A percentile compares a stretch with the other conserved stretches of the same genome.
Evolutionary conservation across 345 rosid genomes (phyloP).

Genomic region (Kandelia obovata): DNA sequence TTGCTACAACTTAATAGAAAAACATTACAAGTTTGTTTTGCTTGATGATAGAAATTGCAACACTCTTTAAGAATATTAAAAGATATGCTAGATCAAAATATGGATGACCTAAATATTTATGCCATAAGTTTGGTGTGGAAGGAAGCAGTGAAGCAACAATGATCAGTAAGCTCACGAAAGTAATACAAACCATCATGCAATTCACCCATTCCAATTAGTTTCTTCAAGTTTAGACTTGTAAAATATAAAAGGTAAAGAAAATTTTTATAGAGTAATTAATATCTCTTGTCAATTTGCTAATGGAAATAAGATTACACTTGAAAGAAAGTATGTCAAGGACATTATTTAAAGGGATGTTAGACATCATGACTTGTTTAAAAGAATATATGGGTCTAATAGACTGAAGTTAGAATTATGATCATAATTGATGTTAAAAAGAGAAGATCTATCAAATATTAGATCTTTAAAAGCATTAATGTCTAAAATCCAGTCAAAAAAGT

Average conservation of each 20-base stretch:
- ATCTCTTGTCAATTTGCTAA: background rate
- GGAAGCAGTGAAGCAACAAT: too few species aligned
- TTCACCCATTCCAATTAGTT: conserved; percentile 5
- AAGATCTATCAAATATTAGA: too few species aligned
- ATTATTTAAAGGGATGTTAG: background rate
- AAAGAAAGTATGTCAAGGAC: background rate
- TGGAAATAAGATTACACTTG: background rate
- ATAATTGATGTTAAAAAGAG: too few species aligned
- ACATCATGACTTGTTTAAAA: background rate
- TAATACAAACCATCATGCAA: conserved; percentile 11
- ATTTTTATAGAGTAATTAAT: background rate
- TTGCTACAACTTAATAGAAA: too few species aligned
- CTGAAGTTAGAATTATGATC: too few species aligned
- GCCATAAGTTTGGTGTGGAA: background rate
- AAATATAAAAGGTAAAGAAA: conserved; percentile 2
- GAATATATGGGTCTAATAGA: background rate
- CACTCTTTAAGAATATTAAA: background rate
- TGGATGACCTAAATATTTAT: background rate
- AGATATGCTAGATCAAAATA: too few species aligned
- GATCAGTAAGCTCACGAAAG: background rate
- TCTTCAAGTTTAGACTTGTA: background rate
- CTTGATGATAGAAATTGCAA: too few species aligned
- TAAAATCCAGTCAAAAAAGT: too few species aligned
- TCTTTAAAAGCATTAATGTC: too few species aligned
- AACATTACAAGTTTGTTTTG: too few species aligned